These are phyloP conservation scores for Scortechinia acanthostroma DNA, from an alignment of 2,329 filamentous ascomycete species.

Conservation along the genomic window DNA sequence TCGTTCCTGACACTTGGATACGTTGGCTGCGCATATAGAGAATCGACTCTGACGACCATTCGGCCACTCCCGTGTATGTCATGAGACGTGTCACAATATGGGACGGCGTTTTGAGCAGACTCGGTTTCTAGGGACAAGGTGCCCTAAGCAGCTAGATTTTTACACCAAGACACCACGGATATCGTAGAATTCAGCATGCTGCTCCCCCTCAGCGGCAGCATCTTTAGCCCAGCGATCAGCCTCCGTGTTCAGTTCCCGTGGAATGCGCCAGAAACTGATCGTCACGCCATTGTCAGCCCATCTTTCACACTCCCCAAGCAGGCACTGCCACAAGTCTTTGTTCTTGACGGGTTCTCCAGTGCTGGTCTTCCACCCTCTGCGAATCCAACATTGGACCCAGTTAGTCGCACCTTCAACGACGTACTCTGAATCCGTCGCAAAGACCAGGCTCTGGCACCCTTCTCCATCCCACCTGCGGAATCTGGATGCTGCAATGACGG, in stretches of 20 bases:
- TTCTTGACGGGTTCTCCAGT: slow-evolving; percentile 31
- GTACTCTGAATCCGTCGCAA: slow-evolving; percentile 46
- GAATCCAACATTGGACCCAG: slow-evolving; percentile 32
- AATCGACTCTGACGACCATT: too few species aligned
- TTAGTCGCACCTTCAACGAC: slow-evolving; percentile 33
- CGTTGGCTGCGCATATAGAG: too few species aligned
- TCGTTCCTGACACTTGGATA: too few species aligned
- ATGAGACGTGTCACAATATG: too few species aligned
- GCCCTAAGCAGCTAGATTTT: neutral
- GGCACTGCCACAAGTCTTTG: slow-evolving; percentile 39
- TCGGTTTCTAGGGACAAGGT: too few species aligned
- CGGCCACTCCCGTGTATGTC: too few species aligned
- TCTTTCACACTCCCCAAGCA: slow-evolving; percentile 30
- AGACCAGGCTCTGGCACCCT: slow-evolving; percentile 28
- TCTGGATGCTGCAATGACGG: slow-evolving; percentile 38
- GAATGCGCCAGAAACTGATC: neutral
- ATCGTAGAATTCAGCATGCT: neutral
- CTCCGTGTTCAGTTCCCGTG: neutral
- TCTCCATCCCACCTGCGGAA: slow-evolving; percentile 33
- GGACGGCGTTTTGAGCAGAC: too few species aligned
- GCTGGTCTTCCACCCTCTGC: slow-evolving; percentile 31
- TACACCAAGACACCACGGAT: neutral
- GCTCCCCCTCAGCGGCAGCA: neutral
- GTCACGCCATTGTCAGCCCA: slow-evolving; percentile 9
- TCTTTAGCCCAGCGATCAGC: neutral